These are phyloP conservation scores for Mycena kentingensis DNA, from an alignment of 768 basidiomycete species.

Conservation along the genomic window DNA sequence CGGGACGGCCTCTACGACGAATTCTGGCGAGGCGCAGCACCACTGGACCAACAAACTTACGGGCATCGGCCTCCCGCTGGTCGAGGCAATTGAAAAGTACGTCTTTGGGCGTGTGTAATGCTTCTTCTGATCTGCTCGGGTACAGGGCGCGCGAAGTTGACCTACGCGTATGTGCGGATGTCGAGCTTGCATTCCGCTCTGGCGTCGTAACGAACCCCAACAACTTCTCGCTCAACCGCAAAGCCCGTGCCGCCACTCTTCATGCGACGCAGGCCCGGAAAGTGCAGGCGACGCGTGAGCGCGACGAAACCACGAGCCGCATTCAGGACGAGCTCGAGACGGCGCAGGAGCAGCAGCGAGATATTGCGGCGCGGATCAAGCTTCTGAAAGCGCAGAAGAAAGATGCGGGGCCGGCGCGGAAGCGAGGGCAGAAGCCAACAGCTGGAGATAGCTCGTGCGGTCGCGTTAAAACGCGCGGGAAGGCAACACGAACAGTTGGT, in stretches of 20 bases:
- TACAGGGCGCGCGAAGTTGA: not conserved
- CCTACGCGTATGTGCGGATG: not conserved
- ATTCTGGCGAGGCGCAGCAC: constrained; percentile 23
- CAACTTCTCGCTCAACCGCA: not conserved
- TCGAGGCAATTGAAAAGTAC: constrained; percentile 18
- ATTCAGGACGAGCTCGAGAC: not conserved
- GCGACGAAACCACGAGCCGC: not conserved
- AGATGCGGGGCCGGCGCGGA: too few species aligned
- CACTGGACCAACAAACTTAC: constrained; percentile 25
- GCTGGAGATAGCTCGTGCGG: too few species aligned
- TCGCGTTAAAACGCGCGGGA: too few species aligned
- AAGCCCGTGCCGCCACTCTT: not conserved
- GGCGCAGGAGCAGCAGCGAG: not conserved
- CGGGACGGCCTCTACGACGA: constrained; percentile 20
- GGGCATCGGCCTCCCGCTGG: constrained; percentile 17
- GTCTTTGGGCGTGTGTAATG: not conserved
- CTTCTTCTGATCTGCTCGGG: not conserved
- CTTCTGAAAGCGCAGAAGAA: not conserved
- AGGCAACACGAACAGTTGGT: too few species aligned
- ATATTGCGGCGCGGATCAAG: not conserved
- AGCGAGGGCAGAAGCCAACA: too few species aligned
- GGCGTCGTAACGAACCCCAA: not conserved
- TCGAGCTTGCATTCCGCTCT: not conserved
- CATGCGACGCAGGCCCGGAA: not conserved
- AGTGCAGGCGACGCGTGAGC: not conserved